These are phyloP conservation scores for Tetracentron sinense DNA, from an alignment of 164 flowering plant genomes.

Conservation along the genomic window DNA sequence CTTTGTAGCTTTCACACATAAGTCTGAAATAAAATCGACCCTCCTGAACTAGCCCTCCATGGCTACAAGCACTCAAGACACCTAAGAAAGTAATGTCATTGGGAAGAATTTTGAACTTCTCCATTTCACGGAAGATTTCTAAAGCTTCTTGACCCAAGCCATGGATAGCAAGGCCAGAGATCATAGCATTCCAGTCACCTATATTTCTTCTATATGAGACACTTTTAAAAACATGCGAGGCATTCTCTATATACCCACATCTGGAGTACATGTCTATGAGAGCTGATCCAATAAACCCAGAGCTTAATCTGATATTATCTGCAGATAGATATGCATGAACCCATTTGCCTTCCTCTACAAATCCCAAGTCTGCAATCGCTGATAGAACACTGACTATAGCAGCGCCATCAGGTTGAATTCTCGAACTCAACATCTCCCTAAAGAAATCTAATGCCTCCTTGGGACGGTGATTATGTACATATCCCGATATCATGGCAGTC, in stretches of 20 bases:
- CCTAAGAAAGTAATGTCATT: conserved; percentile 33
- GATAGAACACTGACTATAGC: conserved; percentile 24
- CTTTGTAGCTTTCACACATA: conserved; percentile 15
- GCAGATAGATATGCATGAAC: conserved; percentile 22
- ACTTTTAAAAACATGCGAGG: conserved; percentile 20
- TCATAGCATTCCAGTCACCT: conserved; percentile 36
- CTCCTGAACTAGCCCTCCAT: conserved; percentile 29
- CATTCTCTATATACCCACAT: conserved; percentile 32
- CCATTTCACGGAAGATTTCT: conserved; percentile 26
- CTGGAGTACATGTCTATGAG: conserved; percentile 40
- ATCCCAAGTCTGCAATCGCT: conserved; percentile 25
- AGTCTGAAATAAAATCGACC: conserved; percentile 20
- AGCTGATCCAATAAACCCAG: conserved; percentile 26
- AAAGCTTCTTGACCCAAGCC: conserved; percentile 28
- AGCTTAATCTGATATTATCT: conserved; percentile 15
- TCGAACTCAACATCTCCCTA: conserved; percentile 19
- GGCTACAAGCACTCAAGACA: conserved; percentile 33
- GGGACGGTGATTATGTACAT: conserved; percentile 12
- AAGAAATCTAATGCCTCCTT: conserved; percentile 29
- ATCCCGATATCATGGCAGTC: conserved; percentile 28
- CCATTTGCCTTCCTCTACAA: conserved; percentile 34
- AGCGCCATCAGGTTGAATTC: conserved; percentile 23
- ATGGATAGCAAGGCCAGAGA: conserved; percentile 34
- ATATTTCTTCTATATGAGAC: conserved; percentile 14
- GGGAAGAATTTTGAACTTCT: conserved; percentile 14